Conservation (phyloP, 257 asterid species). For the Cinchona pubescens region DNA sequence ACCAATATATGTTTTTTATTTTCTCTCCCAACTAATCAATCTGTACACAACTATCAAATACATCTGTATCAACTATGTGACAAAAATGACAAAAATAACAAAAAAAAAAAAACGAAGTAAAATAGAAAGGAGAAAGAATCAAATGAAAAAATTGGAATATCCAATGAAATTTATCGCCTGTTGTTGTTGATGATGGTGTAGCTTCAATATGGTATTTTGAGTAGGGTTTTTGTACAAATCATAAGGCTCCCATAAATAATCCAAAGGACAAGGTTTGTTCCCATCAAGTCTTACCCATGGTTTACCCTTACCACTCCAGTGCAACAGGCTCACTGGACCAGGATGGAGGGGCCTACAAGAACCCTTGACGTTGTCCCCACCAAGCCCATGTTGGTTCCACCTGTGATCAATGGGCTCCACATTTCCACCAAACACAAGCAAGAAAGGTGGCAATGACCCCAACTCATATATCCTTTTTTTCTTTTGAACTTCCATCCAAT, state of each 20-base stretch:
- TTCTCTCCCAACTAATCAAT: conserved; percentile 22
- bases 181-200: conserved; percentile 24
- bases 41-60: conserved; percentile 55
- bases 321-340: conserved; percentile 77
- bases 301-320: conserved; percentile 84
- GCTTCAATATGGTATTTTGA: conserved; percentile 23
- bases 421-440: conserved; percentile 63
- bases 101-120: neutral
- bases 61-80: conserved; percentile 20
- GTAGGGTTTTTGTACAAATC: conserved; percentile 54
- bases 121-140: conserved; percentile 11
- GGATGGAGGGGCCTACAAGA: conserved; percentile 69
- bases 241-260: conserved; percentile 67
- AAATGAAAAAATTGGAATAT: conserved; percentile 39
- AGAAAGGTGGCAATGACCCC: conserved; percentile 70
- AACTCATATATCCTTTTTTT: conserved; percentile 59
- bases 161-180: conserved; percentile 31
- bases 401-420: conserved; percentile 66
- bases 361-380: conserved; percentile 77
- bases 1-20: too few species aligned
- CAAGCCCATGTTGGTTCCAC: conserved; percentile 86
- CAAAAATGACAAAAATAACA: conserved; percentile 6
- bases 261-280: conserved; percentile 66
- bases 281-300: conserved; percentile 78
- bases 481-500: conserved; percentile 75